Evolutionary conservation across 2,329 filamentous ascomycete genomes (phyloP), one percentile per base, ranked within the genome.

Genomic region (Colletotrichum caudatum): DNA sequence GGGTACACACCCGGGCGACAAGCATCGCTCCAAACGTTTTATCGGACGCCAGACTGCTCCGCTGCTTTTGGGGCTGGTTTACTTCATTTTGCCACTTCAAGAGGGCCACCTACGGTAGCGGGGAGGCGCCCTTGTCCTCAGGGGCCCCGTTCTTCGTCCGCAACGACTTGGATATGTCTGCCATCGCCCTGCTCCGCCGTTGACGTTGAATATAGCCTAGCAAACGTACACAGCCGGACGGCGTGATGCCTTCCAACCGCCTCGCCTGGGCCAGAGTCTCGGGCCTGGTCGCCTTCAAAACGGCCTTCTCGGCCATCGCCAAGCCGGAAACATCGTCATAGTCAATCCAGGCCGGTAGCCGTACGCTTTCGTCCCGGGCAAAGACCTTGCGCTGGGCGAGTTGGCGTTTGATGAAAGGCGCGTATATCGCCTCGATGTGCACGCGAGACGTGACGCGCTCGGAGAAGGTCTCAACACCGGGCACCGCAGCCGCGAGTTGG

Each of bases 261-360:
- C 94, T 87, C 41, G 95, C 95, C 86, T 98, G 96, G 0, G 94
- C 95, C 29, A 99, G 85, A 72, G 90, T 97, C 81, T 97, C 94
- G 0, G 96, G 96, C 63, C 89, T 85, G 1, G 94, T 92, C 2
- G 85, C 83, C 70, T 88, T 87, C 46, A 99, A 84, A 5, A 92
- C 87, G 37, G 89, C 86, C 80, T 89, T 91, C 84, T 98, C 96
- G 70, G 94, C 94, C 48, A 90, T 88, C 67, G 93, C 94, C 64
- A 99, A 84, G 0, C 94, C 94, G 44, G 87, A 84, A 0, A 99
- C 87, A 16, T 81, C 77, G 54, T 89, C 86, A 77, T 98, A 99
- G 76, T 98, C 90, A 18, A 98, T 80, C 74, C 94, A 90, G 0
- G 85, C 75, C 0, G 95, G 94, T 16, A 99, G 82, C 18, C 84